These are phyloP conservation scores for Fraxinus excelsior DNA, from an alignment of 257 asterid genomes.

Conservation along the genomic window DNA sequence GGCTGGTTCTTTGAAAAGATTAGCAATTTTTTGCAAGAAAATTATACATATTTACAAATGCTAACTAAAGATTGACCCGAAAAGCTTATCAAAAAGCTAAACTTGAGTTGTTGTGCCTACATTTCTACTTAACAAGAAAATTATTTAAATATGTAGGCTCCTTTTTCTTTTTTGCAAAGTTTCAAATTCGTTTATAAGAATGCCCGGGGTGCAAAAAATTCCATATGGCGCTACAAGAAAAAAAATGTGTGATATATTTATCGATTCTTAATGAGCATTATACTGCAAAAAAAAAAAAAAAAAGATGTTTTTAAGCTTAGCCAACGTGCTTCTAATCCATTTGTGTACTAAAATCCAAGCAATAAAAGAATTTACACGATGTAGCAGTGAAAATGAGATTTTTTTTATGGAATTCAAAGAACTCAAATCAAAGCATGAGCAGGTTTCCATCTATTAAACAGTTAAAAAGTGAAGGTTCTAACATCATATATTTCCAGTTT, in stretches of 20 bases:
- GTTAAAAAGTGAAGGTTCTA: neutral
- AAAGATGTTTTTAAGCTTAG: too few relatives aligned
- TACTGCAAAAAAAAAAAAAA: too few relatives aligned
- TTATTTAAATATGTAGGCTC: neutral
- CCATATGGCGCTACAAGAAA: neutral
- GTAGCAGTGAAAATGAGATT: neutral
- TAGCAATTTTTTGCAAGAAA: neutral
- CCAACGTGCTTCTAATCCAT: neutral
- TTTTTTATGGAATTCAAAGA: conserved; percentile 7
- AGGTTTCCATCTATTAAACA: neutral
- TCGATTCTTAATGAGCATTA: neutral
- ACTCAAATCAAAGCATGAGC: neutral
- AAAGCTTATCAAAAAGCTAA: neutral
- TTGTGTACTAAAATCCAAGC: neutral
- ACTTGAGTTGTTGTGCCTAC: neutral
- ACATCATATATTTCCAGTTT: neutral
- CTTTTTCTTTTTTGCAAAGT: neutral
- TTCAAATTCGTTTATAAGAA: neutral
- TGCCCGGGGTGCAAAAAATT: neutral
- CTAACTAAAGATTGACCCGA: neutral
- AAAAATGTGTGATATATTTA: neutral
- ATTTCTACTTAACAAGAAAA: neutral
- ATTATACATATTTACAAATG: neutral
- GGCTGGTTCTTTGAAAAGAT: neutral
- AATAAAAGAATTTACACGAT: neutral